Evolutionary conservation across 257 asterid species (phyloP).

Genomic region (Fraxinus anomala): DNA sequence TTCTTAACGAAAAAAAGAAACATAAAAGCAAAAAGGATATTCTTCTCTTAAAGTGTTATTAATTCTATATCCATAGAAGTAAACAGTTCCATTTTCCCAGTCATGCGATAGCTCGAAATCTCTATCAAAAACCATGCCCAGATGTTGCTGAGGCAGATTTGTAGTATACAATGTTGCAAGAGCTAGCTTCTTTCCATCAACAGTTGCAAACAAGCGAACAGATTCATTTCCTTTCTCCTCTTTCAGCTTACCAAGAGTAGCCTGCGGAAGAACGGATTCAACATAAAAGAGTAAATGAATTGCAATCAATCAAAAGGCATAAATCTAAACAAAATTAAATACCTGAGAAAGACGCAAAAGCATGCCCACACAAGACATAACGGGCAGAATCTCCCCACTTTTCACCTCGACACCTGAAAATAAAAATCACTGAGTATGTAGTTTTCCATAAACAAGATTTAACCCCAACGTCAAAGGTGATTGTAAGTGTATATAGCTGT

Average conservation of each 20-base stretch:
- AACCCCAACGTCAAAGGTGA: no score
- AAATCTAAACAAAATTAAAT: neutral
- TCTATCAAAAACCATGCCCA: constrained; percentile 58
- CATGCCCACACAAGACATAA: constrained; percentile 47
- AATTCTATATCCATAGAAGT: constrained; percentile 67
- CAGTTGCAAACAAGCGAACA: constrained; percentile 48
- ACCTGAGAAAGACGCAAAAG: constrained; percentile 83
- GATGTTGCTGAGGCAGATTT: constrained; percentile 71
- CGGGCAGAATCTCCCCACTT: constrained; percentile 53
- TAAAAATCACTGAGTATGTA: no score
- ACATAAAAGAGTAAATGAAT: no score
- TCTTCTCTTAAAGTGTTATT: constrained; percentile 48
- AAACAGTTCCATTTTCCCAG: constrained; percentile 72
- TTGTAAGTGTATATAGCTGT: no score
- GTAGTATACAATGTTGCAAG: constrained; percentile 68
- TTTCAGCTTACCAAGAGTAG: constrained; percentile 62
- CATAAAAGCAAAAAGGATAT: constrained; percentile 48
- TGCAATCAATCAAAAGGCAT: neutral
- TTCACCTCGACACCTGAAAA: constrained; percentile 64
- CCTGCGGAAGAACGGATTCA: constrained; percentile 38
- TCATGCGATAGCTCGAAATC: constrained; percentile 72
- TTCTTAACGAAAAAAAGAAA: neutral
- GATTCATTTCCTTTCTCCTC: constrained; percentile 51
- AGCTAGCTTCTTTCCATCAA: constrained; percentile 65
- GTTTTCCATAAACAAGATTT: no score